These are phyloP conservation scores for Gossypium davidsonii DNA, from an alignment of 441 rosid species.

Conservation along the genomic window DNA sequence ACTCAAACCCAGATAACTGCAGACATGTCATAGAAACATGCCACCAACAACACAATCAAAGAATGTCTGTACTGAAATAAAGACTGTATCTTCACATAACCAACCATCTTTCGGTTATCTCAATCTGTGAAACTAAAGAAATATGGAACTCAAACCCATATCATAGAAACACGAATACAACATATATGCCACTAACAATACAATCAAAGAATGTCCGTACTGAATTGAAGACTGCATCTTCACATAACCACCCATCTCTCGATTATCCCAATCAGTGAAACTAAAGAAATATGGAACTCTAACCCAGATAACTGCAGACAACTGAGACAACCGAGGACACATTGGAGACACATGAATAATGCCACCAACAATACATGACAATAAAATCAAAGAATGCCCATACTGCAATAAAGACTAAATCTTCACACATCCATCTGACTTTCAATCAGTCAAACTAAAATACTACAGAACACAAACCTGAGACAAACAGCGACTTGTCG, in stretches of 20 bases:
- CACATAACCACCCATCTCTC: background rate
- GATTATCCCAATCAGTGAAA: background rate
- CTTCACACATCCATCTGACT: background rate
- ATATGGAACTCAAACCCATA: background rate
- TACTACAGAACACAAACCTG: background rate
- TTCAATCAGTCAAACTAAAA: no score
- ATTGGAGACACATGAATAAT: background rate
- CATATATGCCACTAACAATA: background rate
- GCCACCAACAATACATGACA: background rate
- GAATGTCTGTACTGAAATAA: background rate
- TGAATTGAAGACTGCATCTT: background rate
- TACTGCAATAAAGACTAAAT: background rate
- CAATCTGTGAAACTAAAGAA: background rate
- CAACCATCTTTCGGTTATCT: no score
- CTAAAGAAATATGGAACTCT: background rate
- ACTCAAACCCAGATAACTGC: background rate
- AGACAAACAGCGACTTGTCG: background rate
- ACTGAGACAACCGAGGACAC: no score
- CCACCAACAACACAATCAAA: background rate
- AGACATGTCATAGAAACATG: background rate
- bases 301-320: background rate
- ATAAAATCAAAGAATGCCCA: background rate
- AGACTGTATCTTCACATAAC: background rate
- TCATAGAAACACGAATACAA: background rate
- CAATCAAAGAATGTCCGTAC: background rate